Conservation (phyloP, 495 filamentous ascomycete genomes). For the Lasiosphaeria ovina region DNA sequence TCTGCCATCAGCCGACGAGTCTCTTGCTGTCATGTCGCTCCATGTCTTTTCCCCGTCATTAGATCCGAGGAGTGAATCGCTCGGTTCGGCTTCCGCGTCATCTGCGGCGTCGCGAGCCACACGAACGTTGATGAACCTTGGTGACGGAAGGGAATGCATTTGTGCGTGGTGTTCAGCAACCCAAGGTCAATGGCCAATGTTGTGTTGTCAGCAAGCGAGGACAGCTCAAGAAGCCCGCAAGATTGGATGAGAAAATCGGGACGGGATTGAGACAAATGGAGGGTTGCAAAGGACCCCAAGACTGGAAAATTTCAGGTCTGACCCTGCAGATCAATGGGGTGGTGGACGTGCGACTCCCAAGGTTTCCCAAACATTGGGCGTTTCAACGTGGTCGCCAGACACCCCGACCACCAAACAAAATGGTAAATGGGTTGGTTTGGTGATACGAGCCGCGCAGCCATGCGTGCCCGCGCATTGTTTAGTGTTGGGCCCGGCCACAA, state of each 20-base stretch:
- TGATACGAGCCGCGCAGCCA: no score
- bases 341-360: background rate
- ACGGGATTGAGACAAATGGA: background rate
- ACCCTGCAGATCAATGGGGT: background rate
- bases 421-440: no score
- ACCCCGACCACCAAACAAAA: no score
- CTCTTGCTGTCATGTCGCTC: constrained; percentile 15
- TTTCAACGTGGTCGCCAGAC: background rate
- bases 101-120: background rate
- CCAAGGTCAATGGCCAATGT: background rate
- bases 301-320: background rate
- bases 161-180: no score
- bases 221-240: background rate
- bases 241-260: background rate
- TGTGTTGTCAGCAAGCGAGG: background rate
- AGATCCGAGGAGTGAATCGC: background rate
- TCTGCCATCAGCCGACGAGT: background rate
- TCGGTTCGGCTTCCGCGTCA: background rate
- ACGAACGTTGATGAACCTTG: constrained; percentile 14
- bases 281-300: background rate
- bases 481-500: no score
- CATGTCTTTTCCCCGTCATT: constrained; percentile 12
- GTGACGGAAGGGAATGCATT: constrained; percentile 12
- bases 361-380: background rate
- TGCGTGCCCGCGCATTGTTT: no score